Percentiles rank a stretch among this genome's conserved stretches.
phyloP scores from a whole-genome alignment of 2,329 filamentous ascomycete genomes.

The Aspergillus awamori region DNA sequence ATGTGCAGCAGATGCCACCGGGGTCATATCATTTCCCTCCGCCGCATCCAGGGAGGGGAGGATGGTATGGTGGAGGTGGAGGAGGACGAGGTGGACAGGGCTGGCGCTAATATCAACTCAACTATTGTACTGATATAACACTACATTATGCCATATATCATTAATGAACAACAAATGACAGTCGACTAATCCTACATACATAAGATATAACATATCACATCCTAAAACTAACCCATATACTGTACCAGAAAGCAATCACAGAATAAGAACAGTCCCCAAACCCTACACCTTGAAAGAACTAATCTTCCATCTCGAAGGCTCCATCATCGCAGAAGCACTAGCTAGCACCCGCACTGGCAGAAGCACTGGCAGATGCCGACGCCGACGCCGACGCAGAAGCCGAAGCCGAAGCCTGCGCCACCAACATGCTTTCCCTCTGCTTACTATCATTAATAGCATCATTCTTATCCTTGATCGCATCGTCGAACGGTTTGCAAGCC shows the following conservation, averaged over 20 bases:
- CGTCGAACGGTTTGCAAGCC: conserved; percentile 23
- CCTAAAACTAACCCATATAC: neutral
- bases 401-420: neutral
- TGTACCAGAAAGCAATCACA: neutral
- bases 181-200: neutral
- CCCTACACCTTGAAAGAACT: too few species aligned
- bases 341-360: neutral
- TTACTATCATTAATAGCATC: conserved; percentile 13
- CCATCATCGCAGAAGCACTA: too few species aligned
- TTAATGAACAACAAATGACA: neutral
- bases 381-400: neutral
- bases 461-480: conserved; percentile 28
- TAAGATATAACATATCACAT: neutral
- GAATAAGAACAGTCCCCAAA: neutral
- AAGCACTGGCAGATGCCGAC: neutral
- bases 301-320: too few species aligned
- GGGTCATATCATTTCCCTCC: conserved; percentile 39
- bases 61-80: conserved; percentile 28
- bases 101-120: conserved; percentile 10
- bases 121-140: neutral
- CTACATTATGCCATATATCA: too few species aligned
- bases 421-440: neutral
- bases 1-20: conserved; percentile 32
- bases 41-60: conserved; percentile 31
- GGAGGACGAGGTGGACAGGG: conserved; percentile 26